A percentile compares a stretch with the other conserved stretches of the same genome.
Evolutionary conservation across 352 stramenopile species (phyloP).

Genomic region (Globisporangium parvum): DNA sequence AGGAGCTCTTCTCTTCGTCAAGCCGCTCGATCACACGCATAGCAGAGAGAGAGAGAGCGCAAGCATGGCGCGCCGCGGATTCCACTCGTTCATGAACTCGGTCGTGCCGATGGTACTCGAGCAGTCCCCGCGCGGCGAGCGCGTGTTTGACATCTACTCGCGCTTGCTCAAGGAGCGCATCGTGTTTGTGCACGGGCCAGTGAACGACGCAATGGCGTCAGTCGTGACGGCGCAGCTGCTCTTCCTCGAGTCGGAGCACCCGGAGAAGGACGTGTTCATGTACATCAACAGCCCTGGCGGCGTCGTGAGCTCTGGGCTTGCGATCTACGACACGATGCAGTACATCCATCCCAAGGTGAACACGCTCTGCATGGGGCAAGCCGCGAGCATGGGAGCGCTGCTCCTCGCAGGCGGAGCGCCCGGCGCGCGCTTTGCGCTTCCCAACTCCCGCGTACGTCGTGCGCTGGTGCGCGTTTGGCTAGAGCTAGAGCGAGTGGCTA

Average conservation of each 20-base stretch:
- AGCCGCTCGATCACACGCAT: background rate
- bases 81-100: conserved; percentile 57
- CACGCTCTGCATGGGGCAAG: conserved; percentile 97
- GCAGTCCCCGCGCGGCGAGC: conserved; percentile 89
- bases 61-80: conserved; percentile 24
- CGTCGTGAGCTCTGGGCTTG: conserved; percentile 94
- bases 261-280: conserved; percentile 97
- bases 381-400: conserved; percentile 95
- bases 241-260: conserved; percentile 96
- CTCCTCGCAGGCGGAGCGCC: conserved; percentile 91
- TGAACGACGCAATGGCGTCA: conserved; percentile 86
- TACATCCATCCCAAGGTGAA: conserved; percentile 97
- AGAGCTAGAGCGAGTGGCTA: too few species aligned
- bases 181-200: conserved; percentile 94
- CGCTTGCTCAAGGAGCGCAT: conserved; percentile 97
- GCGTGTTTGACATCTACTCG: conserved; percentile 98
- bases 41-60: background rate
- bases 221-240: conserved; percentile 86
- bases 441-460: conserved; percentile 87
- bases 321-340: conserved; percentile 98
- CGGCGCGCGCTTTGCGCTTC: conserved; percentile 89
- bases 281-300: conserved; percentile 99
- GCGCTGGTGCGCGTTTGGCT: background rate
- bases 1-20: background rate
- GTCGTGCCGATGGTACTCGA: conserved; percentile 94